Evolutionary conservation across 2,329 filamentous ascomycete genomes (phyloP), one percentile per base, ranked within the genome.

Genomic region (Alternaria metachromatica): DNA sequence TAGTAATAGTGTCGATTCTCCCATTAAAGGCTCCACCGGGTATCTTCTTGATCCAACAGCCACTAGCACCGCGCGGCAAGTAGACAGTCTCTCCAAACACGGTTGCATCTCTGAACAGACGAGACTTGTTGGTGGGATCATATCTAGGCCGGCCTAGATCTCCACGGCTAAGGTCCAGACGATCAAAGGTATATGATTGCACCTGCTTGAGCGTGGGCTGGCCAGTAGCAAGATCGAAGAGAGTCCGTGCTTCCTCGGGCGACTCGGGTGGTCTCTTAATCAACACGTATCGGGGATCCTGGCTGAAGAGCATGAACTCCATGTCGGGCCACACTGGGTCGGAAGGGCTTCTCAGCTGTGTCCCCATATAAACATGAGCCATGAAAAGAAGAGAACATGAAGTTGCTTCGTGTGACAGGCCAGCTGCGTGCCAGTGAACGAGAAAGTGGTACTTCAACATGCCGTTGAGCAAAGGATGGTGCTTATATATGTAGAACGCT

Each of bases 281-380:
- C 21, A 64, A 60, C 12, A 64, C 6, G 12, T 53, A 64, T 56
- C 37, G n/a, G 4, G 62, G 58, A 30, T 60, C 53, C 46, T 61
- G 62, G 18, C 26, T 37, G 50, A 44, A 54, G 33, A 64, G 26
- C 30, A 61, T 45, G 21, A 64, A 49, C 44, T 64, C 62, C 62
- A 64, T 64, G 30, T 61, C 62, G 25, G 62, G 62, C 58, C 58
- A 64, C 5, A 43, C 37, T 13, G 45, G 58, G 13, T 25, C 53
- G 2, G 55, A 30, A 28, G 28, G 50, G 21, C 50, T 20, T 10
- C 26, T 23, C 21, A 61, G 44, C 46, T 49, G 46, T 28, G 15
- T 49, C 21, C 46, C 46, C 46, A 49, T 49, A n/a, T 49, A 49
- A 3, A 49, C 46, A 26, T 49, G 46, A 11, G 46, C 46, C 23